These are phyloP conservation scores for Vaccinium darrowii DNA, from an alignment of 148 eudicot species.

Conservation along the genomic window DNA sequence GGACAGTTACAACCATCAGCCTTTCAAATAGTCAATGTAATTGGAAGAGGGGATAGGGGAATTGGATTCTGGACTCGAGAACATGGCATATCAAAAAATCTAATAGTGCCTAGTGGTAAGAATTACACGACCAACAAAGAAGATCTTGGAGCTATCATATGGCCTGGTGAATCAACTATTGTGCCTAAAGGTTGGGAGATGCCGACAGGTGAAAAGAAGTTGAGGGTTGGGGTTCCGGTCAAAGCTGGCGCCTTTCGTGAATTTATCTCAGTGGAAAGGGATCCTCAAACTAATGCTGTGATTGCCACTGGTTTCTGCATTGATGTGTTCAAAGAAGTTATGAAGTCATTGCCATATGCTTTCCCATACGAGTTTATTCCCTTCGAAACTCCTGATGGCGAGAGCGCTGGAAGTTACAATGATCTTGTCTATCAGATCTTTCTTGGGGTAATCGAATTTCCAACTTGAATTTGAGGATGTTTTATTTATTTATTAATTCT, in stretches of 20 bases:
- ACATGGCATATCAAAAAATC: constrained; percentile 35
- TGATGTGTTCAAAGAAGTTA: constrained; percentile 48
- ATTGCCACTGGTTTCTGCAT: constrained; percentile 44
- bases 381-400: constrained; percentile 20
- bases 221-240: constrained; percentile 47
- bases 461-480: background rate
- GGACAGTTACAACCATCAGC: constrained; percentile 42
- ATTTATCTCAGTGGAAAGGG: constrained; percentile 35
- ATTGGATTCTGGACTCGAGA: constrained; percentile 57
- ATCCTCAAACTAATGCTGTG: constrained; percentile 16
- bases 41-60: constrained; percentile 32
- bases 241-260: constrained; percentile 23
- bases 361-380: constrained; percentile 32
- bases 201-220: constrained; percentile 30
- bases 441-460: constrained; percentile 27
- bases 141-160: constrained; percentile 41
- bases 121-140: constrained; percentile 20
- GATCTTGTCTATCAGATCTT: constrained; percentile 39
- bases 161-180: constrained; percentile 54
- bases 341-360: constrained; percentile 34
- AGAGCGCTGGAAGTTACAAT: constrained; percentile 26
- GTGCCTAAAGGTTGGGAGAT: constrained; percentile 67
- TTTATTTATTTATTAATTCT: background rate
- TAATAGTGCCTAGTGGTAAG: background rate
- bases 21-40: constrained; percentile 45